Percentiles rank a stretch among this genome's conserved stretches.
These are phyloP conservation scores for Cyclotella distinguenda DNA, from an alignment of 108 stramenopile genomes.

Conservation along the genomic window DNA sequence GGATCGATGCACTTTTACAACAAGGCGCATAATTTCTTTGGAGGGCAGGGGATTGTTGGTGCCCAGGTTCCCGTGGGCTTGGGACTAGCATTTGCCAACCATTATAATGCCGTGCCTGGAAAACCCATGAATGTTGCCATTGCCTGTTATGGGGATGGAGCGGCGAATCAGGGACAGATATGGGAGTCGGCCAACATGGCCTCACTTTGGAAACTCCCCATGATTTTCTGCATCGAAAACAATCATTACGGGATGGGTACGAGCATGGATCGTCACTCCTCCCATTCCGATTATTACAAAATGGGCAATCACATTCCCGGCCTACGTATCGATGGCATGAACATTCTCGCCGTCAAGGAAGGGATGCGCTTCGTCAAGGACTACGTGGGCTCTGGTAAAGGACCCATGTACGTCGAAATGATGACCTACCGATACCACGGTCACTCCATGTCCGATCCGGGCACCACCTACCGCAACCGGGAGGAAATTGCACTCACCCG, in stretches of 20 bases:
- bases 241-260: conserved; percentile 99
- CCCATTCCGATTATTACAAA: conserved; percentile 97
- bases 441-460: conserved; percentile 99
- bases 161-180: conserved; percentile 99
- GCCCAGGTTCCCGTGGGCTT: conserved; percentile 98
- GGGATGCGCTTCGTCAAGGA: conserved; percentile 97
- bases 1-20: conserved; percentile 99
- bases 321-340: conserved; percentile 97
- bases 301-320: conserved; percentile 99
- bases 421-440: conserved; percentile 99
- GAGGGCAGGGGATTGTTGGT: conserved; percentile 98
- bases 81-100: conserved; percentile 96
- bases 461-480: conserved; percentile 99
- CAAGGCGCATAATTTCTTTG: conserved; percentile 97
- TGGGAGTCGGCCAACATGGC: conserved; percentile 99
- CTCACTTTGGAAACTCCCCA: conserved; percentile 93
- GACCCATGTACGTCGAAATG: conserved; percentile 98
- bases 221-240: conserved; percentile 99
- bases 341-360: conserved; percentile 95
- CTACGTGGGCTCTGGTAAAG: conserved; percentile 90
- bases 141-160: conserved; percentile 99
- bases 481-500: conserved; percentile 98
- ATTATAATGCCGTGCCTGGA: conserved; percentile 94
- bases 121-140: conserved; percentile 95
- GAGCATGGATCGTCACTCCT: conserved; percentile 93